Evolutionary conservation across 495 filamentous ascomycete genomes (phyloP), one percentile per base, ranked within the genome.

Genomic region (Aspergillus baeticus): DNA sequence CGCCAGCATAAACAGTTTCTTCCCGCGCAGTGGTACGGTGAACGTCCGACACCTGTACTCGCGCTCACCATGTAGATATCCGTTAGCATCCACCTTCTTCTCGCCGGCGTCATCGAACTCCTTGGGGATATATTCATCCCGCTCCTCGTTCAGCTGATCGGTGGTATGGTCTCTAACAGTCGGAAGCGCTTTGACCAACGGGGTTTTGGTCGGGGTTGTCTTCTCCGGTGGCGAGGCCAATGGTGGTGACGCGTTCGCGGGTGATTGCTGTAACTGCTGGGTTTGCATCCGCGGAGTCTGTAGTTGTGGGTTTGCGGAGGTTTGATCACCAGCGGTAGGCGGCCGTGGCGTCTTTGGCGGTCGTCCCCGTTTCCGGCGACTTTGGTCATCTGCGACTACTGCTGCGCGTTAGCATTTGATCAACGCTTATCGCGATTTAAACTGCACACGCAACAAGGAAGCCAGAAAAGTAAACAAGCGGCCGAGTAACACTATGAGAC

Each of bases 151-250:
- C 45, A 99, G 85, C 67, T 97, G 92, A 71, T 99, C 94, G 4
- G 95, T 98, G 10, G 94, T 99, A 66, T 99, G 94, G 66, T 99
- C 94, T 57, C 94, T 78, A 11, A 98, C 95, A 13, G 94, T 98
- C 20, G 94, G 94, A 18, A 99, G 80, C 0, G 94, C 94, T 73
- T 99, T 99, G 59, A 99, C 78, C 10, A 93, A 87, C 2, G 81
- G 68, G 20, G 86, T 76, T 72, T 97, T 98, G 15, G 90, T 87
- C n/a, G 95, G 91, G 1, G 92, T 92, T 1, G 86, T 77, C 73
- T 92, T 96, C 23, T 89, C 81, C 8, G 88, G 87, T 36, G 87
- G 86, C 37, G 94, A 95, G 14, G 84, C 77, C 56, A 92, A 87
- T 37, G 83, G 79, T 15, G 90, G 87, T 14, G 86, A 83, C 17